phyloP scores from a whole-genome alignment of 352 stramenopile species.

The Globisporangium iwayamae region DNA sequence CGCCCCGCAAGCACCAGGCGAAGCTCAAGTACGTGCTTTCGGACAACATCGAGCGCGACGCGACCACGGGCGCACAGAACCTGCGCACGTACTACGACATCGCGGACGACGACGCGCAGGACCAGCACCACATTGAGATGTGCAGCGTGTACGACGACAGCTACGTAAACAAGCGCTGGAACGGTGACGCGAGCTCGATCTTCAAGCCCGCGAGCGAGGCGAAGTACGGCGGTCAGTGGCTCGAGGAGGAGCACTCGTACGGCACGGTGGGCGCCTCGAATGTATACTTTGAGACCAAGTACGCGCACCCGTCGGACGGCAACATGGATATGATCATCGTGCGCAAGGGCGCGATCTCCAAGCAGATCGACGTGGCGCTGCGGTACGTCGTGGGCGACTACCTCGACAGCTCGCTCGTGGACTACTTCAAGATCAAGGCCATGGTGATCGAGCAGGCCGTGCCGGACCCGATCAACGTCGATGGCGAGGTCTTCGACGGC shows the following conservation, averaged over 20 bases:
- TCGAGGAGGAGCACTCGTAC: constrained; percentile 43
- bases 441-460: constrained; percentile 64
- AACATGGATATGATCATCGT: constrained; percentile 77
- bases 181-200: constrained; percentile 53
- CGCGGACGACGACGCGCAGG: constrained; percentile 44
- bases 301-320: constrained; percentile 73
- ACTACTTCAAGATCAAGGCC: constrained; percentile 79
- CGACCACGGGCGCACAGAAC: constrained; percentile 42
- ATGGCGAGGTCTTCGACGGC: constrained; percentile 65
- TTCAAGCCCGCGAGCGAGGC: constrained; percentile 56
- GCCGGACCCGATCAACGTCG: constrained; percentile 69
- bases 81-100: constrained; percentile 76
- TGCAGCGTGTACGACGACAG: constrained; percentile 75
- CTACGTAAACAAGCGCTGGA: constrained; percentile 48
- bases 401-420: constrained; percentile 51
- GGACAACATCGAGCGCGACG: constrained; percentile 39
- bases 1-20: constrained; percentile 44
- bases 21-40: constrained; percentile 77
- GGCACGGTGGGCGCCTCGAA: constrained; percentile 64
- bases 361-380: constrained; percentile 47
- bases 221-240: constrained; percentile 56
- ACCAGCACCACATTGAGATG: constrained; percentile 73
- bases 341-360: constrained; percentile 38
- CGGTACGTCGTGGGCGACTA: constrained; percentile 57
- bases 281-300: constrained; percentile 81